Conservation (phyloP, 2,329 filamentous ascomycete species). For the Byssoonygena ceratinophila region DNA sequence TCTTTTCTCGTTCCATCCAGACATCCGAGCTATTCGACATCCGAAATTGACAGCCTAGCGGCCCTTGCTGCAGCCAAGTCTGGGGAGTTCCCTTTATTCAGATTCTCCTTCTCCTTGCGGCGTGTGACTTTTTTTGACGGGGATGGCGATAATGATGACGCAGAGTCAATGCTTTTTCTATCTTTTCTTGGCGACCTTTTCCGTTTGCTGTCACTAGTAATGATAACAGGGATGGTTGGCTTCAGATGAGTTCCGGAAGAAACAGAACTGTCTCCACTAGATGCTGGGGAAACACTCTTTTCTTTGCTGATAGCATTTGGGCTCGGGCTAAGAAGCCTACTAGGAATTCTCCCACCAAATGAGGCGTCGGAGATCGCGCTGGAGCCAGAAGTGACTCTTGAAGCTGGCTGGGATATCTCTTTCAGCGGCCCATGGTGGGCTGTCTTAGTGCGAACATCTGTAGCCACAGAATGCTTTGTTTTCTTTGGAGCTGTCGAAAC, state of each 20-base stretch:
- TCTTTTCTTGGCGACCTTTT: conserved; percentile 18
- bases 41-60: neutral
- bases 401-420: conserved; percentile 25
- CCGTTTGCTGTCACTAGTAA: conserved; percentile 21
- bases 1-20: neutral
- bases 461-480: neutral
- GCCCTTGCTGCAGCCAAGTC: neutral
- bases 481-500: conserved; percentile 23
- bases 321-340: conserved; percentile 26
- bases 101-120: conserved; percentile 6
- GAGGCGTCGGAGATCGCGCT: conserved; percentile 22
- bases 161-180: conserved; percentile 4
- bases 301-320: conserved; percentile 27
- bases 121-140: conserved; percentile 20
- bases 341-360: conserved; percentile 18
- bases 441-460: neutral
- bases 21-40: neutral
- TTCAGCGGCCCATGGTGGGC: conserved; percentile 20
- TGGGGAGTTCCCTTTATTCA: neutral
- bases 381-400: conserved; percentile 27
- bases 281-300: conserved; percentile 17
- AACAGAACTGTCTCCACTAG: conserved; percentile 3
- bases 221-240: conserved; percentile 14
- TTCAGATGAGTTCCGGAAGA: conserved; percentile 14
- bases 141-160: conserved; percentile 1